Evolutionary conservation across 2,329 filamentous ascomycete species (phyloP).

Genomic region (Acrodontium crateriforme): DNA sequence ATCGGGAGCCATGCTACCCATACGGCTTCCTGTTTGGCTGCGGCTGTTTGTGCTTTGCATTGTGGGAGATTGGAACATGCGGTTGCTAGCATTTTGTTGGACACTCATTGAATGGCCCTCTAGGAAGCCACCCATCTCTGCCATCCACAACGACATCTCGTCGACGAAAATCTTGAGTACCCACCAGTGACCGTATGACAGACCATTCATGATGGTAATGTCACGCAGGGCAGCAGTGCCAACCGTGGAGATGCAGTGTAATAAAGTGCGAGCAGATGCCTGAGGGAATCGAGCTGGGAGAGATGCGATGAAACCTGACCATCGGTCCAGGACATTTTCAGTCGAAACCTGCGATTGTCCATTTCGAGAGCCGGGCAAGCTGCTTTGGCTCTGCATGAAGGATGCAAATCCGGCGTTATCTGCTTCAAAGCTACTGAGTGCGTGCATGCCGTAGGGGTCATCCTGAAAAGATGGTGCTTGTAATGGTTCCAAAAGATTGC

Average conservation of each 20-base stretch:
- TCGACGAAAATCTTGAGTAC: constrained; percentile 92
- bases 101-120: constrained; percentile 20
- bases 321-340: constrained; percentile 62
- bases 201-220: constrained; percentile 62
- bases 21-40: constrained; percentile 18
- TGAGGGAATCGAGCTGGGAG: constrained; percentile 61
- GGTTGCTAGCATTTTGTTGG: constrained; percentile 2
- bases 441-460: constrained; percentile 25
- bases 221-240: constrained; percentile 69
- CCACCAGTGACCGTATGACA: constrained; percentile 85
- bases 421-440: constrained; percentile 28
- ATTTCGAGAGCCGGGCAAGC: constrained; percentile 9
- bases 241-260: constrained; percentile 62
- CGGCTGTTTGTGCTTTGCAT: constrained; percentile 13
- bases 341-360: constrained; percentile 24
- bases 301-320: constrained; percentile 57
- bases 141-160: constrained; percentile 83
- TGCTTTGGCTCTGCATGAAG: constrained; percentile 22
- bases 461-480: constrained; percentile 28
- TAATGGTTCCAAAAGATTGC: constrained; percentile 55
- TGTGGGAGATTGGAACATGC: constrained; percentile 11
- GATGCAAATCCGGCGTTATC: constrained; percentile 27
- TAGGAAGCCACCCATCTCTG: constrained; percentile 82
- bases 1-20: constrained; percentile 20
- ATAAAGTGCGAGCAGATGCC: constrained; percentile 56